Percentiles rank a stretch among this genome's conserved stretches.
Evolutionary conservation across 495 filamentous ascomycete genomes (phyloP).

Genomic region (Aspergillus asperescens): DNA sequence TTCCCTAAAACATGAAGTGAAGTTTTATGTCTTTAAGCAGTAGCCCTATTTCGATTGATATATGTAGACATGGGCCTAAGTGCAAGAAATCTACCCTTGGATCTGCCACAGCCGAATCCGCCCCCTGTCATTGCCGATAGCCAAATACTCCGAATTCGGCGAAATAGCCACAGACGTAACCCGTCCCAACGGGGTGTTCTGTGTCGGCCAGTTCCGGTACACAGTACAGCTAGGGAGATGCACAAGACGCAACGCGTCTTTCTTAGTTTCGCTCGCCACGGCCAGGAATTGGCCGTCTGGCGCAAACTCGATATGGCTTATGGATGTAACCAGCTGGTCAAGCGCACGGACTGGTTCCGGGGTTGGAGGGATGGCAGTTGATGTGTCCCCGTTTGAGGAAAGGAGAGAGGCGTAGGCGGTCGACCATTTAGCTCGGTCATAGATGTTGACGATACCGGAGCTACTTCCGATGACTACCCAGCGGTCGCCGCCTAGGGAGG

Average conservation of each 20-base stretch:
- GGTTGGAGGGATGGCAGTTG: constrained; percentile 49
- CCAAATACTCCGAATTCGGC: constrained; percentile 64
- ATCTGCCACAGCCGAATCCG: constrained; percentile 88
- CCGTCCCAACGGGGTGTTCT: constrained; percentile 79
- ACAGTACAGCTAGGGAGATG: constrained; percentile 90
- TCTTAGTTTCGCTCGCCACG: constrained; percentile 78
- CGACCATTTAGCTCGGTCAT: constrained; percentile 69
- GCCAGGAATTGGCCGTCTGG: constrained; percentile 84
- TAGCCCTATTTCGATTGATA: background rate
- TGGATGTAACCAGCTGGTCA: constrained; percentile 81
- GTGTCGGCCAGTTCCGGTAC: constrained; percentile 94
- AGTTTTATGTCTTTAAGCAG: background rate
- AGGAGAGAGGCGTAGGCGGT: constrained; percentile 22
- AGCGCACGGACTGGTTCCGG: constrained; percentile 67
- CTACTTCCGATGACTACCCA: constrained; percentile 85
- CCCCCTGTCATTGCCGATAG: constrained; percentile 81
- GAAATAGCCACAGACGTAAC: constrained; percentile 76
- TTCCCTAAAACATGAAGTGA: background rate
- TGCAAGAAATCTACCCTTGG: constrained; percentile 28
- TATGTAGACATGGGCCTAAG: background rate
- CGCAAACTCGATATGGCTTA: constrained; percentile 70
- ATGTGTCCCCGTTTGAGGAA: constrained; percentile 24
- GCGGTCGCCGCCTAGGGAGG: constrained; percentile 67
- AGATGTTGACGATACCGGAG: constrained; percentile 85
- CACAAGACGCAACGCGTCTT: constrained; percentile 81